These are phyloP conservation scores for Eucalyptus paniculata DNA, from an alignment of 345 rosid species.

Conservation along the genomic window DNA sequence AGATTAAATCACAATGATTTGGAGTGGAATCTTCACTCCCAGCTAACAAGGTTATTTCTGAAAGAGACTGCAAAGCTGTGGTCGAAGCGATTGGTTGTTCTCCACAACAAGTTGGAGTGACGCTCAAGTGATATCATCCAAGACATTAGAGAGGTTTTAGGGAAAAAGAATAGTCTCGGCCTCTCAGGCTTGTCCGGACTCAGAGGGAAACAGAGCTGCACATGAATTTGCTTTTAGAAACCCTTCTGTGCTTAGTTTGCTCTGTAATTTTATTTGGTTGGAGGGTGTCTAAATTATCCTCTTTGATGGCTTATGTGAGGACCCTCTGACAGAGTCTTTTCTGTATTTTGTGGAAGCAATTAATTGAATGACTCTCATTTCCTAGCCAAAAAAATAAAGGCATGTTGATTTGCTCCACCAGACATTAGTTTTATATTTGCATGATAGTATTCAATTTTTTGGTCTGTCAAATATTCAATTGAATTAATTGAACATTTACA, in stretches of 20 bases:
- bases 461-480: background rate
- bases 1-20: background rate
- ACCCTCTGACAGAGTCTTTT: background rate
- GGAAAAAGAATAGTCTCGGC: background rate
- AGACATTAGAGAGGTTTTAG: background rate
- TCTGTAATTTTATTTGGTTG: background rate
- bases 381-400: background rate
- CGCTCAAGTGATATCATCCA: background rate
- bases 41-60: background rate
- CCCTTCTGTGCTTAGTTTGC: background rate
- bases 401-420: background rate
- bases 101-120: background rate
- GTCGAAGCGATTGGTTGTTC: background rate
- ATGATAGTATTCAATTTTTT: background rate
- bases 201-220: background rate
- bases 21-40: background rate
- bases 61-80: background rate
- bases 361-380: background rate
- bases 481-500: background rate
- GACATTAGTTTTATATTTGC: background rate
- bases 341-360: background rate
- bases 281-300: background rate
- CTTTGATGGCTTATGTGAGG: background rate
- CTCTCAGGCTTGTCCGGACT: background rate
- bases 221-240: background rate